A percentile compares a stretch with the other conserved stretches of the same genome.
phyloP scores from a whole-genome alignment of 495 filamentous ascomycete species.

The Penicillium steckii region DNA sequence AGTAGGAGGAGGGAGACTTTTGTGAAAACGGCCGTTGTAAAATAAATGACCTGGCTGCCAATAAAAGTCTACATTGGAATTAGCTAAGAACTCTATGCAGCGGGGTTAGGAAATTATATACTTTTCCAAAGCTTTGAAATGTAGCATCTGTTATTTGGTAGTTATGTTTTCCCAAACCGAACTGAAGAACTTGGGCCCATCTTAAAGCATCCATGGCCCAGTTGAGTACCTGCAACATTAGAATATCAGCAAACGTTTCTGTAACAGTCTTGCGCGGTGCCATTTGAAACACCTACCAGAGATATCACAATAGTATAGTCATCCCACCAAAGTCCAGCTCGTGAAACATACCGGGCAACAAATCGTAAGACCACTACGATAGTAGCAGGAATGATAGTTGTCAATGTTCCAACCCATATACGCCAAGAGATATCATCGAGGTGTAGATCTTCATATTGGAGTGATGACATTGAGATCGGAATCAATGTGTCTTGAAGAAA shows the following conservation, averaged over 20 bases:
- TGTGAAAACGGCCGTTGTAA: slow-evolving; percentile 24
- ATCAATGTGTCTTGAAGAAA: neutral
- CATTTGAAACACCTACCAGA: slow-evolving; percentile 17
- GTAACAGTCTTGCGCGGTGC: no score
- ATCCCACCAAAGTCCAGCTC: slow-evolving; percentile 39
- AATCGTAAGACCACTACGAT: slow-evolving; percentile 28
- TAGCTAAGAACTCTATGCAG: neutral
- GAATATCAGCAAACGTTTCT: neutral
- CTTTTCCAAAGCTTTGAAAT: slow-evolving; percentile 22
- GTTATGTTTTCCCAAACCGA: slow-evolving; percentile 16
- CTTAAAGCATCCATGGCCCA: slow-evolving; percentile 22
- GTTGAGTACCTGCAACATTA: slow-evolving; percentile 14
- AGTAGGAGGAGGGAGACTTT: slow-evolving; percentile 41
- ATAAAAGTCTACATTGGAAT: slow-evolving; percentile 22
- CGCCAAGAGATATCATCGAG: slow-evolving; percentile 20
- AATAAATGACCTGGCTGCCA: slow-evolving; percentile 26
- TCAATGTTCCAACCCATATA: slow-evolving; percentile 29
- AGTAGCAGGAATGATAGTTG: slow-evolving; percentile 31
- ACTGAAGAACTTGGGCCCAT: slow-evolving; percentile 20
- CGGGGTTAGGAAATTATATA: neutral
- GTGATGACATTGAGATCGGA: slow-evolving; percentile 10
- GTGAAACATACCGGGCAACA: slow-evolving; percentile 23
- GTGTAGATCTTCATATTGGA: neutral
- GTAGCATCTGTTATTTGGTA: slow-evolving; percentile 9
- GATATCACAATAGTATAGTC: slow-evolving; percentile 33